Evolutionary conservation across 2,329 filamentous ascomycete species (phyloP), one percentile per base, ranked within the genome.

Genomic region (Chaetomiaceae sp.): DNA sequence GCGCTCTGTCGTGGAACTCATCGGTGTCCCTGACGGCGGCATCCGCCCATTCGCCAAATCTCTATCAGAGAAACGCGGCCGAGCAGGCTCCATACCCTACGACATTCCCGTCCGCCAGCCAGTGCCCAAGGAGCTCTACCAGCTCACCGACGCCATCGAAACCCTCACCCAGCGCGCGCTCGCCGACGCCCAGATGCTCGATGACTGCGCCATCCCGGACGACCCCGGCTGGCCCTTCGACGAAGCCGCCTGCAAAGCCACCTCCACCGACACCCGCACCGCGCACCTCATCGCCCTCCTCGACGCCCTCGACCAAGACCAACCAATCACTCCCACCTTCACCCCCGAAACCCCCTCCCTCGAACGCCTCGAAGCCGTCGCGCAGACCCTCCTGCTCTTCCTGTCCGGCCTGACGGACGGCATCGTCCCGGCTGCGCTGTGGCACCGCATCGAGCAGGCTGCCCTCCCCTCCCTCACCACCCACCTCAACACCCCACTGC

Each of bases 121-220:
- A 10, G 89, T 89, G 1, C 91, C 93, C 1, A 82, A 86, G 50
- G 91, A 96, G 64, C 73, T 97, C 8, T 94, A 95, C 67, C 83
- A 84, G 61, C 77, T 98, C 59, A 96, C 89, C 5, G 88, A 95
- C 63, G 79, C 83, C 10, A 75, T 95, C 14, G 78, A 79, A 57
- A 71, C 64, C 6, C 65, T 81, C 33, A 72, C 71, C 3, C 79
- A 80, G 54, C 71, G 78, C 17, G 73, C 70, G 20, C 62, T 77
- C 7, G 81, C 81, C 0, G 80, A 84, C 40, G 74, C 77, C 50
- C 76, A 76, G 44, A 83, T 84, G 73, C 65, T 84, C 2, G 74
- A 78, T 22, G 70, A 75, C 10, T 68, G 68, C 46, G 60, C 65
- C 18, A 62, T 81, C 2, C 78, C 79, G 0, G 65, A 66, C 14